phyloP scores from a whole-genome alignment of 768 basidiomycete species.

The Pholiota conissans region DNA sequence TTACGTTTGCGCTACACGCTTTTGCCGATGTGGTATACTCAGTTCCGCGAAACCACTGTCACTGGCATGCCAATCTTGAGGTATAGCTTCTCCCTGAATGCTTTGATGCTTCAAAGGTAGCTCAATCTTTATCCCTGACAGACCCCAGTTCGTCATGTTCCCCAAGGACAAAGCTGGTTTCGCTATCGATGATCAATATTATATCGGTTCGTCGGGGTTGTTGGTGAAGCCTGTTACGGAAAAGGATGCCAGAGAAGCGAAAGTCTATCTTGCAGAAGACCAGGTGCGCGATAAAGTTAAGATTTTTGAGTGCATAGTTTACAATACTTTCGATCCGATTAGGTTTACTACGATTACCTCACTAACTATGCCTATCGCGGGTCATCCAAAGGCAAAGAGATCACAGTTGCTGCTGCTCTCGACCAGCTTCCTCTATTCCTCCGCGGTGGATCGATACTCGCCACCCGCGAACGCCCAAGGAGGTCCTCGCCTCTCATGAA shows the following conservation, averaged over 20 bases:
- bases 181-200: conserved; percentile 92
- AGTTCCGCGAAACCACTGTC: conserved; percentile 85
- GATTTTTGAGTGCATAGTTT: conserved; percentile 5
- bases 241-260: conserved; percentile 65
- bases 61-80: conserved; percentile 82
- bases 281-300: conserved; percentile 44
- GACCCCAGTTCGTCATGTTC: conserved; percentile 96
- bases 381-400: conserved; percentile 56
- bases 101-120: background rate
- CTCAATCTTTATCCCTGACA: conserved; percentile 26
- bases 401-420: conserved; percentile 81
- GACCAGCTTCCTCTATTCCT: conserved; percentile 82
- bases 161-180: conserved; percentile 88
- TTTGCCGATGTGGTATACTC: conserved; percentile 96
- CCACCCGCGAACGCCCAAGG: conserved; percentile 85
- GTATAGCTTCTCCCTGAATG: conserved; percentile 37
- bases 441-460: conserved; percentile 87
- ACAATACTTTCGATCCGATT: background rate
- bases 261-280: conserved; percentile 85
- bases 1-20: conserved; percentile 83
- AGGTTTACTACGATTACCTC: conserved; percentile 97
- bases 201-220: conserved; percentile 83
- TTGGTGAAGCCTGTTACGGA: conserved; percentile 89
- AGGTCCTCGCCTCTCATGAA: conserved; percentile 87
- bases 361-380: conserved; percentile 67